These are phyloP conservation scores for Aspergillaceae sp. DNA, from an alignment of 2,329 filamentous ascomycete genomes.

Conservation along the genomic window DNA sequence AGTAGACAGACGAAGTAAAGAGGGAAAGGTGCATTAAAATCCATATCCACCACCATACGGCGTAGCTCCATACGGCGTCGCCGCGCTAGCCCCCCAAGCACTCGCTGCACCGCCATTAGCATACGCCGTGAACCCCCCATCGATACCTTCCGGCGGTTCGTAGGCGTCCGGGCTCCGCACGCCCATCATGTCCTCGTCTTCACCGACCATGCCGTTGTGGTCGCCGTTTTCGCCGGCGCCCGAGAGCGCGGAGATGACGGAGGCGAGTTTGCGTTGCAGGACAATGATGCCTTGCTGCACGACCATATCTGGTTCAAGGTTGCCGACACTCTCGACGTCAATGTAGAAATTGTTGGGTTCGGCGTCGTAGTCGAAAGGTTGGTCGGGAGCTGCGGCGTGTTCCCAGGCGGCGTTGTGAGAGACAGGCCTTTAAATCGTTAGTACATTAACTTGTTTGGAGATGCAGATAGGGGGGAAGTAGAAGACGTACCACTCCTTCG, in stretches of 20 bases:
- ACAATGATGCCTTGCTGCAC: constrained; percentile 81
- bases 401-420: constrained; percentile 55
- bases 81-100: constrained; percentile 56
- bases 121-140: constrained; percentile 34
- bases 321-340: constrained; percentile 82
- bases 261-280: constrained; percentile 81
- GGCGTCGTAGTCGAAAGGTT: constrained; percentile 85
- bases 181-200: constrained; percentile 42
- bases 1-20: neutral
- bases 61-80: constrained; percentile 50
- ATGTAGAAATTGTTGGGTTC: constrained; percentile 81
- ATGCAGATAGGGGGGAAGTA: neutral
- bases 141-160: constrained; percentile 38
- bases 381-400: constrained; percentile 68
- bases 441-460: no score
- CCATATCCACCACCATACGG: constrained; percentile 20
- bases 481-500: constrained; percentile 67
- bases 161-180: constrained; percentile 42
- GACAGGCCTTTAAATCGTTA: constrained; percentile 22
- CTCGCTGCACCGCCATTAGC: constrained; percentile 45
- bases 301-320: constrained; percentile 80
- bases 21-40: constrained; percentile 10
- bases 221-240: constrained; percentile 43
- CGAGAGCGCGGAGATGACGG: constrained; percentile 59
- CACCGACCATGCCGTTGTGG: constrained; percentile 38